phyloP scores from a whole-genome alignment of 345 rosid genomes.

The Salix udensis region DNA sequence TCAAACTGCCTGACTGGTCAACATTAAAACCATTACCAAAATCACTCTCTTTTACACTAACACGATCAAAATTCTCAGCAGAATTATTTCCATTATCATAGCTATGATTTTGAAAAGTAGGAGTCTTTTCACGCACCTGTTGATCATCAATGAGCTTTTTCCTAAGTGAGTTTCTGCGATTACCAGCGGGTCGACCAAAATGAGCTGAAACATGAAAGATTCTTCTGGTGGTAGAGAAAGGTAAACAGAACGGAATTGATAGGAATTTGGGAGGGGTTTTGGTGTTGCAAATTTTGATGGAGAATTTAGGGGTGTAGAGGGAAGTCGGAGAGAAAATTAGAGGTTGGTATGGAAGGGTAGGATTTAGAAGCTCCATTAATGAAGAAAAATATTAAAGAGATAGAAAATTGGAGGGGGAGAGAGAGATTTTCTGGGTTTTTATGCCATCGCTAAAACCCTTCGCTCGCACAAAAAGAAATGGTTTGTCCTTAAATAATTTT shows the following conservation, averaged over 20 bases:
- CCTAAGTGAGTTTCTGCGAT: conserved; percentile 68
- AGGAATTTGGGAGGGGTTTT: conserved; percentile 32
- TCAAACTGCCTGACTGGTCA: conserved; percentile 17
- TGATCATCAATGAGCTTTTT: conserved; percentile 51
- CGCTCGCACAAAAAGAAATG: background rate
- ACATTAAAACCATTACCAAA: conserved; percentile 9
- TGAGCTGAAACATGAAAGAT: conserved; percentile 46
- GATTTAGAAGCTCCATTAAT: conserved; percentile 44
- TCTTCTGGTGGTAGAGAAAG: conserved; percentile 8
- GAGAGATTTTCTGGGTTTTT: background rate
- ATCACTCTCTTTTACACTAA: conserved; percentile 14
- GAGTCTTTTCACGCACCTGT: conserved; percentile 45
- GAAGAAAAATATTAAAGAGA: background rate
- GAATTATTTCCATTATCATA: conserved; percentile 14
- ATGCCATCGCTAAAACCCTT: conserved; percentile 5
- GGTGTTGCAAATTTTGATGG: conserved; percentile 16
- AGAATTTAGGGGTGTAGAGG: conserved; percentile 32
- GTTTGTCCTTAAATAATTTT: background rate
- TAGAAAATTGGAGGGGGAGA: background rate
- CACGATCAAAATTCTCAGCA: conserved; percentile 16
- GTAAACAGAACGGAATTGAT: conserved; percentile 17
- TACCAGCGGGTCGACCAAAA: conserved; percentile 38
- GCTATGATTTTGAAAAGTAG: conserved; percentile 24
- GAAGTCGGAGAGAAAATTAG: conserved; percentile 19
- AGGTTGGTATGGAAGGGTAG: conserved; percentile 21